A percentile compares a stretch with the other conserved stretches of the same genome.
Evolutionary conservation across 176 grass and related monocot genomes (phyloP).

Genomic region (Triticum urartu): DNA sequence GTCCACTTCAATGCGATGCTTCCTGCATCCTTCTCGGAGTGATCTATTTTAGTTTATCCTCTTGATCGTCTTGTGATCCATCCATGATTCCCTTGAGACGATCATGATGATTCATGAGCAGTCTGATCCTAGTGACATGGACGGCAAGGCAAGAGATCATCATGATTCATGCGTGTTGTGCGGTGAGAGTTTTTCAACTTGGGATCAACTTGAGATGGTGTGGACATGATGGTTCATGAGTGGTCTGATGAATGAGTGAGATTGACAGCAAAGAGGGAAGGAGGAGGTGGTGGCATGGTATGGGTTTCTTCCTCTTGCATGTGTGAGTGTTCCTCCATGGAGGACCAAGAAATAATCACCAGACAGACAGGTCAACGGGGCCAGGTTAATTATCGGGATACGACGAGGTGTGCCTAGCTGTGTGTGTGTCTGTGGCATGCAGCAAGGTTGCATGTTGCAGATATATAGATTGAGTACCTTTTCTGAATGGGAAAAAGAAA

Average conservation of each 20-base stretch:
- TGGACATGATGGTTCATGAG: neutral
- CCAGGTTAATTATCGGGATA: neutral
- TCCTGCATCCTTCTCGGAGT: slow-evolving; percentile 21
- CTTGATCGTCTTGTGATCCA: neutral
- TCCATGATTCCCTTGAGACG: neutral
- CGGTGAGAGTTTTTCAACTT: neutral
- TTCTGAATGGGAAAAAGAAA: no score
- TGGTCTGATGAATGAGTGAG: neutral
- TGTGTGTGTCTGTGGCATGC: neutral
- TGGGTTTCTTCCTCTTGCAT: neutral
- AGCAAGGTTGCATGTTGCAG: neutral
- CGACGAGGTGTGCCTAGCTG: neutral
- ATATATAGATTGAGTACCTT: neutral
- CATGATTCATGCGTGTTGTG: neutral
- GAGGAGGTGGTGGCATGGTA: neutral
- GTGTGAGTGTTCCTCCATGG: neutral
- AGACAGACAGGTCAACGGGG: neutral
- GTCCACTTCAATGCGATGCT: slow-evolving; percentile 32
- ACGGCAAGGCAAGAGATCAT: neutral
- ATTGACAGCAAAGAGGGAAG: neutral
- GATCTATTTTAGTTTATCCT: neutral
- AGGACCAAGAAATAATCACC: neutral
- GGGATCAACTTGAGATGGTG: neutral
- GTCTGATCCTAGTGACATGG: neutral
- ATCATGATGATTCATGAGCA: neutral